phyloP scores from a whole-genome alignment of 2,329 filamentous ascomycete species.

The Aspergillus costaricaensis region DNA sequence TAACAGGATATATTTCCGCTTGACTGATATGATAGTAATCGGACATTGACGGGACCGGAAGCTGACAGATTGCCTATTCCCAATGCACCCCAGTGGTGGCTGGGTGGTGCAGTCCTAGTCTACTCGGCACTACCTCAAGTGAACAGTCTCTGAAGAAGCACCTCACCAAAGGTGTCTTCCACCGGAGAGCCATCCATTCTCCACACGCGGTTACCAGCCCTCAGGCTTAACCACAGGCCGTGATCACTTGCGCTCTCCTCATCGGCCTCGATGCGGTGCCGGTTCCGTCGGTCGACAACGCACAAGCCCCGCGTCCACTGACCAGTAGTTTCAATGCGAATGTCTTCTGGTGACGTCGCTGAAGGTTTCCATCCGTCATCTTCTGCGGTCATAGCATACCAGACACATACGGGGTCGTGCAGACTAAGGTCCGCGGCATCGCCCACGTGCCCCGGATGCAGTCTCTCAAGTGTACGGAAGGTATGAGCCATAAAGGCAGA shows the following conservation, averaged over 20 bases:
- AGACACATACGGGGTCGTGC: constrained; percentile 77
- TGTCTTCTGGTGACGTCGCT: constrained; percentile 67
- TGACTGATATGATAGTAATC: neutral
- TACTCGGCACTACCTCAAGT: neutral
- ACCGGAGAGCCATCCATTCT: constrained; percentile 72
- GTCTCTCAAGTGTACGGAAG: constrained; percentile 66
- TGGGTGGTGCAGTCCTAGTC: neutral
- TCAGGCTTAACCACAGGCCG: constrained; percentile 71
- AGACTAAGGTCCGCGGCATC: constrained; percentile 61
- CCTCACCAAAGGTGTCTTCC: constrained; percentile 64
- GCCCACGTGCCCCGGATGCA: constrained; percentile 58
- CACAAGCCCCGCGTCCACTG: constrained; percentile 97
- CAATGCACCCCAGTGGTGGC: neutral
- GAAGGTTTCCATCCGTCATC: constrained; percentile 46
- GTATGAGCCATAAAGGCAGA: constrained; percentile 70
- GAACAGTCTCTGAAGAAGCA: constrained; percentile 68
- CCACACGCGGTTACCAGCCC: constrained; percentile 76
- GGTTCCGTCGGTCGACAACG: constrained; percentile 71
- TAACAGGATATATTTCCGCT: neutral
- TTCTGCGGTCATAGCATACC: constrained; percentile 68
- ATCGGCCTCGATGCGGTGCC: constrained; percentile 48
- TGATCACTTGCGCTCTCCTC: constrained; percentile 69
- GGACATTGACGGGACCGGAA: neutral
- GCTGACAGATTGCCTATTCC: neutral
- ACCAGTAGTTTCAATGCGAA: constrained; percentile 83